A percentile compares a stretch with the other conserved stretches of the same genome.
phyloP scores from a whole-genome alignment of 306 rosid species.

The Lathyrus tuberosus region DNA sequence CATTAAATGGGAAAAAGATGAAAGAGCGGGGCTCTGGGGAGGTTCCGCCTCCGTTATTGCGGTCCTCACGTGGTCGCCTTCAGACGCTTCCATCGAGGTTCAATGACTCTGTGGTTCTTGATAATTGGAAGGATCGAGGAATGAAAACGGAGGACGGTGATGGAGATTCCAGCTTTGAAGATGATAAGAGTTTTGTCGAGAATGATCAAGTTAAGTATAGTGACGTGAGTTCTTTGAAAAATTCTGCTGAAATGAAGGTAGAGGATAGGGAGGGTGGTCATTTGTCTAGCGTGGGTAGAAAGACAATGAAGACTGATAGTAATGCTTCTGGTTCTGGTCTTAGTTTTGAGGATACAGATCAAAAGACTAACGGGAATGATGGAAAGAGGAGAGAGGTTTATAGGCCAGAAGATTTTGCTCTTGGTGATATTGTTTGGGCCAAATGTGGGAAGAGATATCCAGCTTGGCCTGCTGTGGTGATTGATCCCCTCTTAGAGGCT shows the following conservation, averaged over 20 bases:
- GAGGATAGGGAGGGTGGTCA: constrained; percentile 30
- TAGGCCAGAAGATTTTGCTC: constrained; percentile 78
- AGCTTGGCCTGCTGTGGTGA: constrained; percentile 95
- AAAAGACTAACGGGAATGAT: constrained; percentile 35
- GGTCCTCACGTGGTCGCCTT: constrained; percentile 73
- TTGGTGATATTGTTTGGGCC: constrained; percentile 97
- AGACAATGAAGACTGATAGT: constrained; percentile 38
- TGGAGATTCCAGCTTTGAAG: constrained; percentile 49
- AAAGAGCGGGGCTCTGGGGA: constrained; percentile 29
- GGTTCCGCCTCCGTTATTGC: constrained; percentile 51
- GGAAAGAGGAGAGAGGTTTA: constrained; percentile 64
- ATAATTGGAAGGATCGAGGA: constrained; percentile 50
- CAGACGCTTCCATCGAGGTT: constrained; percentile 75
- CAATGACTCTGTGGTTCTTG: constrained; percentile 65
- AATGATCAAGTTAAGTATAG: constrained; percentile 38
- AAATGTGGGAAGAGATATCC: constrained; percentile 94
- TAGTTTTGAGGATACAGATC: constrained; percentile 48
- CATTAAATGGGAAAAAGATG: constrained; percentile 35
- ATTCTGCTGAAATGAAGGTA: constrained; percentile 41
- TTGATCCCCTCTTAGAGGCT: constrained; percentile 85
- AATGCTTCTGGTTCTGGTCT: constrained; percentile 52
- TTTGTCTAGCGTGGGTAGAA: constrained; percentile 37
- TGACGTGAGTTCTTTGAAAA: constrained; percentile 39
- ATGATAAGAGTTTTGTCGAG: constrained; percentile 45
- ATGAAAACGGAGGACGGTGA: constrained; percentile 40